Base-by-base conservation (phyloP, 257 asterid genomes). In the Eucommia ulmoides region DNA sequence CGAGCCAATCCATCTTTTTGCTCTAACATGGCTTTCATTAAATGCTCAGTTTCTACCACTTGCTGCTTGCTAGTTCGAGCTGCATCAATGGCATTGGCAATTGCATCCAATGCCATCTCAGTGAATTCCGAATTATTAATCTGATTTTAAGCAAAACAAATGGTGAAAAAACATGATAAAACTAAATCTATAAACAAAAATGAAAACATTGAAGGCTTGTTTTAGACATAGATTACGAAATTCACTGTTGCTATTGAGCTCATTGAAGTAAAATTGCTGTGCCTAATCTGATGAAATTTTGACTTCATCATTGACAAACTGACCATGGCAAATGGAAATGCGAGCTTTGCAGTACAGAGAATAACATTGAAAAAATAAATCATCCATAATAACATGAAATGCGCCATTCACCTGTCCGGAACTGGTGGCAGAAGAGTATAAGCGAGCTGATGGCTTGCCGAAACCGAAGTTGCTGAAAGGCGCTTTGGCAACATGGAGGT, bases 1-100 rank as follows among this genome's bases (percentile, higher is more conserved):
- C 97, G 67, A 25, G 92, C 97, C 48, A 88, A 75, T 19, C 97
- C 95, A 67, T 88, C 94, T 74, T 79, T 88, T 60, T 88, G 97
- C 68, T 88, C 89, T 65, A 88, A 53, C 46, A 88, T 93, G 23
- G 97, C 88, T 75, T 84, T 84, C 84, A 84, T 70, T 33, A 84
- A 72, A 74, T 88, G 95, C 79, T 84, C 97, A 24, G 93, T 79
- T 75, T 88, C 97, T 44, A 84, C 92, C 42, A 84, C 74, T 61
- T 81, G 95, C 54, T 88, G 85, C 45, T 71, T 79, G 76, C 61
- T 73, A 60, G 67, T 73, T 33, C 72, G 78, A 33, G 95, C 94
- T 7, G 94, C 95, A 60, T 63, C 79, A 41, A 82, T 77, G 54
- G 97, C 86, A 55, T 82, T 80, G 19, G 70, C 61, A 25, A 88